Base-by-base conservation (phyloP, 192 early-diverging fungal genomes). In the Polychytrium aggregatum region DNA sequence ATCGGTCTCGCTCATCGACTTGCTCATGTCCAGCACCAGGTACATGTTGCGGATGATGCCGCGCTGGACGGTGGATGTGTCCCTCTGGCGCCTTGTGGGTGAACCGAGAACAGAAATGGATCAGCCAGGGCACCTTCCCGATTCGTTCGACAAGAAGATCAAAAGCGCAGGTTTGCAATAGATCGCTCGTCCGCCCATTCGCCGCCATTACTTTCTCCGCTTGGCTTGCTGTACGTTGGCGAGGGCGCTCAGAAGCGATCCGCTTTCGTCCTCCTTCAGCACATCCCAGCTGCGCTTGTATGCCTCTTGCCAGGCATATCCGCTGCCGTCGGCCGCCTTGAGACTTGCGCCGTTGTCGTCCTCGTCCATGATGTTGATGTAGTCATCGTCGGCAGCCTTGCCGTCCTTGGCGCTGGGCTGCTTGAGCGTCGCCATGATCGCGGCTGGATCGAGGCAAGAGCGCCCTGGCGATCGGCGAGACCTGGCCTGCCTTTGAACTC, bases 281-380 rank as follows among this genome's bases (percentile, higher is more conserved):
- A 57, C 16, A 59, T 98, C 94, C 94, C 94, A 98, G 50, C 80
- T 84, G 16, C 92, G 80, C 62, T 94, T 92, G 75, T 95, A 98
- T 52, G 91, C 89, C 57, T 84, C 86, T 63, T 95, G 89, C 94
- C 94, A 98, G 31, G 85, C 62, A 54, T 93, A 91, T 9, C 86
- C 87, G 41, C 50, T 44, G 44, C 71, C 58, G n/a, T n/a, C n/a
- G n/a, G n/a, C n/a, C n/a, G n/a, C n/a, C n/a, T n/a, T n/a, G n/a
- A n/a, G n/a, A n/a, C n/a, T n/a, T n/a, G n/a, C n/a, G n/a, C n/a
- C n/a, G n/a, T n/a, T n/a, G n/a, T n/a, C n/a, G n/a, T n/a, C n/a
- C n/a, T n/a, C n/a, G n/a, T n/a, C n/a, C n/a, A n/a, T n/a, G n/a
- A n/a, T n/a, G n/a, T n/a, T n/a, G n/a, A n/a, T n/a, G n/a, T n/a